Conservation (phyloP, 2,329 filamentous ascomycete species). For the Colletotrichum liaoningense region DNA sequence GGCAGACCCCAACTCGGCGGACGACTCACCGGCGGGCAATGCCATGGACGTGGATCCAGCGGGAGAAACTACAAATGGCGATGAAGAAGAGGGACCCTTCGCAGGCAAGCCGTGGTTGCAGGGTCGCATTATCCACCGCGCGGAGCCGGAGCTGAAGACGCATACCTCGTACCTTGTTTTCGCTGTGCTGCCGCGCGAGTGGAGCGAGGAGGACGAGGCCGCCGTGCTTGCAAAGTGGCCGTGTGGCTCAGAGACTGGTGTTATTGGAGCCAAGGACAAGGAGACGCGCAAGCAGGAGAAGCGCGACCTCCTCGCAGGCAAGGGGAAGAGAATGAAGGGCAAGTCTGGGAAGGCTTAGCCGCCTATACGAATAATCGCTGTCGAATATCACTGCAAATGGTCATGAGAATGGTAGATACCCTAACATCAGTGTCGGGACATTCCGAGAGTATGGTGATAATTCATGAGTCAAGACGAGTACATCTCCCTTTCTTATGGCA, state of each 20-base stretch:
- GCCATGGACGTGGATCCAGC: constrained; percentile 55
- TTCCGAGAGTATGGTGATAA: constrained; percentile 7
- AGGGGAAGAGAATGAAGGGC: constrained; percentile 39
- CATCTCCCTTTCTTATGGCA: too few species aligned
- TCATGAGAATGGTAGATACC: constrained; percentile 29
- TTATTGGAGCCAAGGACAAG: constrained; percentile 66
- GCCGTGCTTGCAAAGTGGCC: constrained; percentile 74
- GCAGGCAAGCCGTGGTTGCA: constrained; percentile 73
- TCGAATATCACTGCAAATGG: background rate
- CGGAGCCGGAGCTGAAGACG: constrained; percentile 90
- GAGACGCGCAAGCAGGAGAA: constrained; percentile 67
- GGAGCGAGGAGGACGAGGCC: constrained; percentile 85
- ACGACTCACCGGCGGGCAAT: constrained; percentile 45
- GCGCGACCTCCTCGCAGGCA: constrained; percentile 60
- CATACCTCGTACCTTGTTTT: constrained; percentile 98
- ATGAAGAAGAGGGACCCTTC: constrained; percentile 39
- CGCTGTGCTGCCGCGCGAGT: constrained; percentile 86
- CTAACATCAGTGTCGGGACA: constrained; percentile 28
- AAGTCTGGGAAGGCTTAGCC: constrained; percentile 7
- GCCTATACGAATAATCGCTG: background rate
- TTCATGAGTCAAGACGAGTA: background rate
- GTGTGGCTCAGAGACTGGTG: constrained; percentile 62
- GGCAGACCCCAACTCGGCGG: constrained; percentile 41
- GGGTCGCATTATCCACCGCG: constrained; percentile 81
- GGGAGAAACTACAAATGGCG: constrained; percentile 41